These are phyloP conservation scores for Saksenaea oblongispora DNA, from an alignment of 371 early-diverging fungal species.

Conservation along the genomic window DNA sequence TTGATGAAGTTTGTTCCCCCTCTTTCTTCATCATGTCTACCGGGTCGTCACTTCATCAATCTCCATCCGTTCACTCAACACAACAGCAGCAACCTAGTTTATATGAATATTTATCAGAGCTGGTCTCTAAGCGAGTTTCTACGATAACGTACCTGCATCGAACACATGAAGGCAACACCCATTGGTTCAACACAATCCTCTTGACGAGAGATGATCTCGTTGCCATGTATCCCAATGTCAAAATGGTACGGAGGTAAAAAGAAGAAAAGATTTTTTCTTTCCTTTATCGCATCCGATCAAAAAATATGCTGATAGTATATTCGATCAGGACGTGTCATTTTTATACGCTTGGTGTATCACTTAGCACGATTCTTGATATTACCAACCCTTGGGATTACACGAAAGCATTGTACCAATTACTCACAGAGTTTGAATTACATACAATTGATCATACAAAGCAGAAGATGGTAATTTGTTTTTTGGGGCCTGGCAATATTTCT, in stretches of 20 bases:
- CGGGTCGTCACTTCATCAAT: background rate
- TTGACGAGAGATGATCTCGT: constrained; percentile 52
- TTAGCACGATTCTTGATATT: constrained; percentile 65
- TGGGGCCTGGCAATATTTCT: background rate
- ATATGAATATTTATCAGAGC: constrained; percentile 55
- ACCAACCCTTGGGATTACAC: constrained; percentile 65
- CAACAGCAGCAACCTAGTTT: constrained; percentile 32
- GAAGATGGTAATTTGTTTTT: constrained; percentile 46
- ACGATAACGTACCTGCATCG: constrained; percentile 66
- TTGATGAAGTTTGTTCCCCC: background rate
- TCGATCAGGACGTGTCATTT: constrained; percentile 49
- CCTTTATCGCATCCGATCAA: background rate
- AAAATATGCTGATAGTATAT: background rate
- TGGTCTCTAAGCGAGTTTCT: constrained; percentile 66
- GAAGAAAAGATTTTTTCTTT: background rate
- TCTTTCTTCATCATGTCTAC: background rate
- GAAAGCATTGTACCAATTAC: constrained; percentile 59
- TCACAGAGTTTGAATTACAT: constrained; percentile 60
- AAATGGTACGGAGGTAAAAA: constrained; percentile 44
- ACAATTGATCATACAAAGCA: constrained; percentile 53
- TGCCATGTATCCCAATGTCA: constrained; percentile 36
- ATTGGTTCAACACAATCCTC: constrained; percentile 65
- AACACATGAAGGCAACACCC: constrained; percentile 57
- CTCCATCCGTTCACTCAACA: background rate
- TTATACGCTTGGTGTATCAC: constrained; percentile 64